Percentiles rank a stretch among this genome's conserved stretches.
These are phyloP conservation scores for Trichoderma citrinoviride DNA, from an alignment of 2,329 filamentous ascomycete species.

Conservation along the genomic window DNA sequence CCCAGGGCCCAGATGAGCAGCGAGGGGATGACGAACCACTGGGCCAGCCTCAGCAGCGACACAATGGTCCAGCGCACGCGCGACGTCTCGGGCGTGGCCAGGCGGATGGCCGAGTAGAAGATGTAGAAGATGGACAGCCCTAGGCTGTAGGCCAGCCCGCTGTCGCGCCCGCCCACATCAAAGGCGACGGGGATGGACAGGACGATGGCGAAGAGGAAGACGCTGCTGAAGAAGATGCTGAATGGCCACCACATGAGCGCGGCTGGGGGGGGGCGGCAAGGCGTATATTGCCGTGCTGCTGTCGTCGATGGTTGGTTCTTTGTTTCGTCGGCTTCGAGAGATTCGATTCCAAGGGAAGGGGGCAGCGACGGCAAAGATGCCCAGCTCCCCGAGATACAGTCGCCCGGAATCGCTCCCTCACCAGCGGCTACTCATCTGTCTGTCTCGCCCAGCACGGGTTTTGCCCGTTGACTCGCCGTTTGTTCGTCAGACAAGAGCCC, in stretches of 20 bases:
- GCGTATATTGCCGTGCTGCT: conserved; percentile 28
- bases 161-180: conserved; percentile 93
- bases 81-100: conserved; percentile 76
- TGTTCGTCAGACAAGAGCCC: not conserved
- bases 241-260: conserved; percentile 77
- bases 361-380: conserved; percentile 2
- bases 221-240: conserved; percentile 71
- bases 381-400: conserved; percentile 19
- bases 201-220: conserved; percentile 89
- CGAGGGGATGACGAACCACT: conserved; percentile 82
- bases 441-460: not conserved
- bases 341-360: too few relatives aligned
- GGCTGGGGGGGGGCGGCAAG: conserved; percentile 30
- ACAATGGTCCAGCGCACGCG: conserved; percentile 70
- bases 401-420: conserved; percentile 20
- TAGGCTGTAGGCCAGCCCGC: conserved; percentile 90
- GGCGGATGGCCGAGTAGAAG: conserved; percentile 74
- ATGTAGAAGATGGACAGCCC: conserved; percentile 89
- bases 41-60: conserved; percentile 67
- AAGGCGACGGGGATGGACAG: conserved; percentile 96
- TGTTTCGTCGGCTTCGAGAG: not conserved
- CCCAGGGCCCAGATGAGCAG: conserved; percentile 94
- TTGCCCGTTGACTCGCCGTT: not conserved
- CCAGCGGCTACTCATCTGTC: conserved; percentile 21
- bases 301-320: not conserved